Evolutionary conservation across 2,329 filamentous ascomycete species (phyloP), one percentile per base, ranked within the genome.

Genomic region (Hypoxylon sp.): DNA sequence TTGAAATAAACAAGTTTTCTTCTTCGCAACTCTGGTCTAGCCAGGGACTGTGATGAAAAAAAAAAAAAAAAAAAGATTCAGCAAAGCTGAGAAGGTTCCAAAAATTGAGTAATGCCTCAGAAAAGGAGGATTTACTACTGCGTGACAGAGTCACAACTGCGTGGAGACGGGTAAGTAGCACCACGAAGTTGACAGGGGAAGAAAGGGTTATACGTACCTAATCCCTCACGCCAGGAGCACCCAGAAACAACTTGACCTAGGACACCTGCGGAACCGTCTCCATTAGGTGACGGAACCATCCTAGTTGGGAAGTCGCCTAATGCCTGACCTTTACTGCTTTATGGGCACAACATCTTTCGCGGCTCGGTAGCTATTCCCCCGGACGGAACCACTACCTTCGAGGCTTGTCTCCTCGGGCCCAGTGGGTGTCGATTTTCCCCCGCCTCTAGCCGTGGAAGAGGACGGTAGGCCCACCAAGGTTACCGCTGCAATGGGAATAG

Each of bases 41-140:
- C 67, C 56, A 64, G 38, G 2, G 41, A 58, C 46, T 64, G 63
- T 23, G 60, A 69, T 69, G 67, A 67, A 67, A 67, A 66, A 63
- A 63, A 53, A 58, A 55, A 41, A 32, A 45, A 45, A 36, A 43
- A 55, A 48, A 36, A 36, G 60, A 61, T 32, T 64, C 67, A 67
- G 63, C 63, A 69, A 36, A 64, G 60, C 63, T 64, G 63, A 43
- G 25, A 25, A 48, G 25, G 28, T 69, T 67, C 28, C 59, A 69
- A 69, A 69, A 64, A 63, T 67, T 65, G 36, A 56, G 48, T 59
- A 43, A 53, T 38, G 45, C 38, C 21, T 36, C 11, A 49, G 32
- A 46, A 62, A 62, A 58, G 23, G 57, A 25, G 19, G 46, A 23
- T 19, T 55, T 51, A 60, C 55, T 55, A 59, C 38, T 49, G 23